These are phyloP conservation scores for Xerocomus amazonicus DNA, from an alignment of 1,284 basidiomycete genomes.

Conservation along the genomic window DNA sequence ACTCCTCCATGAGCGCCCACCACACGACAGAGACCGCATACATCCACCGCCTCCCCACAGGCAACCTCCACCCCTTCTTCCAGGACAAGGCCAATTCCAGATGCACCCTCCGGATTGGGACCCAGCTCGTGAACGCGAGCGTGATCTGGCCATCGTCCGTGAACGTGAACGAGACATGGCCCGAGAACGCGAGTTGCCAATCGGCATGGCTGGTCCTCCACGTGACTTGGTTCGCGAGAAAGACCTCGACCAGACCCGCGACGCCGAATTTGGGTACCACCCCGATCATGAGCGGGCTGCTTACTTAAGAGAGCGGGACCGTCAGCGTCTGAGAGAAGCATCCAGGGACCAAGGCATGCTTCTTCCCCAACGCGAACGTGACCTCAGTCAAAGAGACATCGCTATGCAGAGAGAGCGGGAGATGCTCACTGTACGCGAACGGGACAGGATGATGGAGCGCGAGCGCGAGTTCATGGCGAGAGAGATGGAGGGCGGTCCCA, in stretches of 20 bases:
- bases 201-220: conserved; percentile 17
- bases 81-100: conserved; percentile 34
- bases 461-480: conserved; percentile 21
- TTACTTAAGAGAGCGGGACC: conserved; percentile 30
- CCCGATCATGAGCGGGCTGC: conserved; percentile 24
- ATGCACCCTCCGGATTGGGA: conserved; percentile 32
- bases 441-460: conserved; percentile 23
- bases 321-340: conserved; percentile 20
- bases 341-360: conserved; percentile 19
- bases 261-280: conserved; percentile 21
- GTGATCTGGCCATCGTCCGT: conserved; percentile 17
- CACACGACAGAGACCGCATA: conserved; percentile 31
- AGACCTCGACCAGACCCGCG: conserved; percentile 21
- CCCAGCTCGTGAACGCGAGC: conserved; percentile 19
- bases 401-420: conserved; percentile 23
- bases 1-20: conserved; percentile 25
- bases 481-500: conserved; percentile 22
- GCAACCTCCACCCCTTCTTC: conserved; percentile 19
- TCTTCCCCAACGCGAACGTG: conserved; percentile 28
- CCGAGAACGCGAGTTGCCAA: conserved; percentile 23
- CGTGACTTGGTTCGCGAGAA: conserved; percentile 29
- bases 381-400: conserved; percentile 26
- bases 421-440: conserved; percentile 17
- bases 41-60: conserved; percentile 23
- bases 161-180: conserved; percentile 25